Conservation (phyloP, 176 grass and related monocot species). For the Cenchrus purpureus region DNA sequence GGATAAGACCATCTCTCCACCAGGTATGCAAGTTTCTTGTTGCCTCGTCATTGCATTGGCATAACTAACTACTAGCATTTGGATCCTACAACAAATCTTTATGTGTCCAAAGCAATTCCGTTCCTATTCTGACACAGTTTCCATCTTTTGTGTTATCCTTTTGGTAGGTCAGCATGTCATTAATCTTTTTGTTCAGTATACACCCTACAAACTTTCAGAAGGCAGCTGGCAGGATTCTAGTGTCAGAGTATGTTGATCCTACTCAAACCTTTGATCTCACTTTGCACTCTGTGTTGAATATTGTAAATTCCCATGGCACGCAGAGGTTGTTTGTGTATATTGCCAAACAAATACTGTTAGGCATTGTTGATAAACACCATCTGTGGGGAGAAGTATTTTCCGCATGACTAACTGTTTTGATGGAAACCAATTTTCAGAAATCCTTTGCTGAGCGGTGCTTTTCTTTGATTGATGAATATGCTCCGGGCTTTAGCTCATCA, state of each 20-base stretch:
- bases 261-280: conserved; percentile 29
- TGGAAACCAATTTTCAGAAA: conserved; percentile 65
- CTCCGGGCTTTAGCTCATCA: conserved; percentile 84
- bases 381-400: neutral
- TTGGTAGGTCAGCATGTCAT: conserved; percentile 88
- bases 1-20: conserved; percentile 93
- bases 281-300: neutral
- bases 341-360: neutral
- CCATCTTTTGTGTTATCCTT: conserved; percentile 37
- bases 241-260: conserved; percentile 80
- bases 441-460: conserved; percentile 91
- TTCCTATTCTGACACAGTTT: conserved; percentile 14
- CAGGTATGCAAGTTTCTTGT: conserved; percentile 55
- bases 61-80: conserved; percentile 30
- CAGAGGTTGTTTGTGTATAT: conserved; percentile 17
- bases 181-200: conserved; percentile 97
- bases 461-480: conserved; percentile 96
- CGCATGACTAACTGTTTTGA: conserved; percentile 22
- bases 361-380: conserved; percentile 14
- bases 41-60: neutral
- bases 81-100: neutral
- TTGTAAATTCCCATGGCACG: neutral
- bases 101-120: conserved; percentile 18
- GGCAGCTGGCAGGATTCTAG: conserved; percentile 84
- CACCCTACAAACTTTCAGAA: conserved; percentile 81